Percentiles rank a stretch among this genome's conserved stretches.
Evolutionary conservation across 2,329 filamentous ascomycete genomes (phyloP).

Genomic region (Xylariaceae sp.): DNA sequence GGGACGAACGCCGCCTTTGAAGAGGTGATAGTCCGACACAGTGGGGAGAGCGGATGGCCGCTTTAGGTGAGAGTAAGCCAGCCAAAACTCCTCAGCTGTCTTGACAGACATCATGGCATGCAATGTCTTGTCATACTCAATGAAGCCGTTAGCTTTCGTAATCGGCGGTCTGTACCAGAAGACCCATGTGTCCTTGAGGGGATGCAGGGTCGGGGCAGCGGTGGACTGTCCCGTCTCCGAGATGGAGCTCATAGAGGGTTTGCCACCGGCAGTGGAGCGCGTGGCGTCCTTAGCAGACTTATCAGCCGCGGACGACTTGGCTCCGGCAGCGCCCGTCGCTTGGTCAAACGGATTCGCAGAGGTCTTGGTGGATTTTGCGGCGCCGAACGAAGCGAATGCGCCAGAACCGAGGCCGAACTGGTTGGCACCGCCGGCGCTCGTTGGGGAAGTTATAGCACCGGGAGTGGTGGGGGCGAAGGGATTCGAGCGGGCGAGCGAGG

Average conservation of each 20-base stretch:
- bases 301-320: constrained; percentile 54
- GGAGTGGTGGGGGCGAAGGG: constrained; percentile 73
- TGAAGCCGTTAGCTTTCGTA: constrained; percentile 80
- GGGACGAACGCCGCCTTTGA: constrained; percentile 91
- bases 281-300: constrained; percentile 53
- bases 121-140: constrained; percentile 95
- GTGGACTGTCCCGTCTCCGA: constrained; percentile 41
- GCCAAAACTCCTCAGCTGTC: constrained; percentile 87
- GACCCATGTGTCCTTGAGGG: constrained; percentile 82
- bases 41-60: constrained; percentile 80
- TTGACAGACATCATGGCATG: constrained; percentile 77
- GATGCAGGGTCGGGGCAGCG: constrained; percentile 45
- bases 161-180: constrained; percentile 97
- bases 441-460: constrained; percentile 68
- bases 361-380: constrained; percentile 81
- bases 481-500: constrained; percentile 71
- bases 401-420: constrained; percentile 93
- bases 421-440: constrained; percentile 58
- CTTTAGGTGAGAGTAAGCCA: constrained; percentile 82
- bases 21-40: constrained; percentile 96
- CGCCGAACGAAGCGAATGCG: constrained; percentile 92
- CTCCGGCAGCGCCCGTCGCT: constrained; percentile 49
- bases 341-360: constrained; percentile 76
- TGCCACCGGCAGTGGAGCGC: constrained; percentile 29
- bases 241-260: constrained; percentile 43